Base-by-base conservation (phyloP, 345 rosid species). In the Linum usitatissimum region DNA sequence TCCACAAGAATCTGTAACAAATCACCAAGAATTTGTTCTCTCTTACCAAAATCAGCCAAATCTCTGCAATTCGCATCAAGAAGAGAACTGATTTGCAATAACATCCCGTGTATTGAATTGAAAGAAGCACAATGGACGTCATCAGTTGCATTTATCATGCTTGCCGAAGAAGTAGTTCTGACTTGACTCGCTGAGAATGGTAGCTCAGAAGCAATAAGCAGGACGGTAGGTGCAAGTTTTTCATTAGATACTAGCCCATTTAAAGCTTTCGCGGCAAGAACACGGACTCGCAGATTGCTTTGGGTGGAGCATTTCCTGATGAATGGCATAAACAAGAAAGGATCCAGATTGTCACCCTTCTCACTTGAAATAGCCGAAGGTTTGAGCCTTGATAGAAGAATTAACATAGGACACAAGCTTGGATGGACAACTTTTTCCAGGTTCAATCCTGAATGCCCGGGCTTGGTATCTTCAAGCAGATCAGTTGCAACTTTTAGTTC, bases 301-400 rank as follows among this genome's bases (percentile, higher is more conserved):
- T 92, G 96, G 38, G 81, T 89, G 70, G 98, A 87, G 77, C 96
- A 92, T 74, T 77, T 87, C 81, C 83, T 81, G 67, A 89, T 87
- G 81, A 92, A 89, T 42, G 89, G 93, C 95, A 92, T 83, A 79
- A 92, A 84, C 31, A 89, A 64, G 76, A 86, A 89, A 1, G 98
- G 98, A 75, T 92, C 98, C 74, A 92, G 83, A 62, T 79, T 83
- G 79, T 86, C 96, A 57, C 95, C 95, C 69, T 76, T 74, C 83
- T 92, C 91, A 72, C 93, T 83, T 9, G 96, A 85, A 63, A 85
- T 77, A 59, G 98, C 64, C 65, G 98, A 89, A 64, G 98, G 96
- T 83, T 87, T 92, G 61, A 92, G 95, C 84, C 96, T 86, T 54
- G 95, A 89, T 75, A 92, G 77, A 70, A 92, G 87, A 74, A 92